Conservation (phyloP, 2,329 filamentous ascomycete species). For the Neoscytalidium dimidiatum region DNA sequence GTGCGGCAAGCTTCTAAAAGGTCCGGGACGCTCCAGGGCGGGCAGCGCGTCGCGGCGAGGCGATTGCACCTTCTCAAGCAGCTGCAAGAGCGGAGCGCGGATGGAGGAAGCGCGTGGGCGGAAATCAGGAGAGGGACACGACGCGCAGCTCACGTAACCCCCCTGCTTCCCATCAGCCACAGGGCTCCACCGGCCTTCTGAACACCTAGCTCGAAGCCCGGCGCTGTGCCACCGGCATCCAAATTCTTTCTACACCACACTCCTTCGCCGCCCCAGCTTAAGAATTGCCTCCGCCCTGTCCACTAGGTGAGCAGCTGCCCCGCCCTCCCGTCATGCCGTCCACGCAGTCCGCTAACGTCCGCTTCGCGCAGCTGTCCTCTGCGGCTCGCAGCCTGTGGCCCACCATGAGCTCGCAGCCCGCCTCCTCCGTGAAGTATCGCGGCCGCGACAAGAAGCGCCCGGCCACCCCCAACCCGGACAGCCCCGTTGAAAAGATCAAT, state of each 20-base stretch:
- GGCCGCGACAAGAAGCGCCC: conserved; percentile 40
- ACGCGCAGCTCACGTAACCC: conserved; percentile 3
- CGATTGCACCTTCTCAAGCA: neutral
- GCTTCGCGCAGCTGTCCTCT: conserved; percentile 32
- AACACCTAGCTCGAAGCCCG: conserved; percentile 17
- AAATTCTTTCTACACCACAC: conserved; percentile 19
- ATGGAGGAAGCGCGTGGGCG: neutral
- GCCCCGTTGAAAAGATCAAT: conserved; percentile 26
- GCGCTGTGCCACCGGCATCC: conserved; percentile 16
- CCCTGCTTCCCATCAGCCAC: conserved; percentile 13
- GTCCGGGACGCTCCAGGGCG: neutral
- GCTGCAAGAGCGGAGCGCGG: neutral
- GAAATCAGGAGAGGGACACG: conserved; percentile 7
- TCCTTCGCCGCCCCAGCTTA: conserved; percentile 14
- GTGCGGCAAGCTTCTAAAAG: neutral
- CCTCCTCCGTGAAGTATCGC: conserved; percentile 36
- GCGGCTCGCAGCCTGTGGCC: conserved; percentile 29
- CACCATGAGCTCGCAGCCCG: conserved; percentile 17
- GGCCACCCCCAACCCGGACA: conserved; percentile 37
- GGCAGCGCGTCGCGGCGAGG: neutral
- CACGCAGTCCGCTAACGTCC: conserved; percentile 6
- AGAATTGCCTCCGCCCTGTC: conserved; percentile 10
- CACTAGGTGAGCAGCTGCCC: conserved; percentile 2
- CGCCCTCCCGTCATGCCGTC: conserved; percentile 9
- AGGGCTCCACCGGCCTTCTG: conserved; percentile 1